Conservation (phyloP, 2,329 filamentous ascomycete species). For the Cercospora nicotianae region DNA sequence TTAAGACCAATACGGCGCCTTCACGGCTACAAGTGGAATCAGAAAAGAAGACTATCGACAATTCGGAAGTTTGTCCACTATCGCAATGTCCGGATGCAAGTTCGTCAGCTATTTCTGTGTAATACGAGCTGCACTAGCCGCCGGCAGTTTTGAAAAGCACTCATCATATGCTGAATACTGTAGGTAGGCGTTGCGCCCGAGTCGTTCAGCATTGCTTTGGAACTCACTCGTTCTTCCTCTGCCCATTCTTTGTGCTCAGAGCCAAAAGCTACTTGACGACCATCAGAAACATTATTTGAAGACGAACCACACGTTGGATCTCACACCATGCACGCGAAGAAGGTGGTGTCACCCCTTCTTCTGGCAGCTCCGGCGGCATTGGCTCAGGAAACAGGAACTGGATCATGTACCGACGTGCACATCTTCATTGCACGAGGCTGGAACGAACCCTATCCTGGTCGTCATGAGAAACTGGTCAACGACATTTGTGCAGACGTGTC, state of each 20-base stretch:
- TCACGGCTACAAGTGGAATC: neutral
- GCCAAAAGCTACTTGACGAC: no score
- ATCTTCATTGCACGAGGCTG: conserved; percentile 30
- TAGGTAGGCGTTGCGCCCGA: neutral
- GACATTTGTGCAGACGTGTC: conserved; percentile 27
- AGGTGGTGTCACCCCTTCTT: conserved; percentile 18
- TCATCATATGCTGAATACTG: no score
- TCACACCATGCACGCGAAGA: conserved; percentile 3
- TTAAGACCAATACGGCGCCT: neutral
- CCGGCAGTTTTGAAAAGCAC: neutral
- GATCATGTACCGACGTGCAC: conserved; percentile 28
- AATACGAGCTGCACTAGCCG: neutral
- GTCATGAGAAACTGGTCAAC: conserved; percentile 25
- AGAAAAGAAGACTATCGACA: neutral
- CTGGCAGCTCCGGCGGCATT: conserved; percentile 18
- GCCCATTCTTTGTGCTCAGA: no score
- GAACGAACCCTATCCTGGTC: conserved; percentile 28
- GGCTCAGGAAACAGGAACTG: conserved; percentile 20
- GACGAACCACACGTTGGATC: no score
- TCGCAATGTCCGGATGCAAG: neutral
- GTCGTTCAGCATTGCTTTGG: no score
- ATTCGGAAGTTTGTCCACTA: neutral
- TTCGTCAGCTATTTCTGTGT: neutral
- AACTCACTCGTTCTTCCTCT: no score
- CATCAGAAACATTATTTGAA: no score